These are phyloP conservation scores for Blastocystis sp. DNA, from an alignment of 352 stramenopile genomes.

Conservation along the genomic window DNA sequence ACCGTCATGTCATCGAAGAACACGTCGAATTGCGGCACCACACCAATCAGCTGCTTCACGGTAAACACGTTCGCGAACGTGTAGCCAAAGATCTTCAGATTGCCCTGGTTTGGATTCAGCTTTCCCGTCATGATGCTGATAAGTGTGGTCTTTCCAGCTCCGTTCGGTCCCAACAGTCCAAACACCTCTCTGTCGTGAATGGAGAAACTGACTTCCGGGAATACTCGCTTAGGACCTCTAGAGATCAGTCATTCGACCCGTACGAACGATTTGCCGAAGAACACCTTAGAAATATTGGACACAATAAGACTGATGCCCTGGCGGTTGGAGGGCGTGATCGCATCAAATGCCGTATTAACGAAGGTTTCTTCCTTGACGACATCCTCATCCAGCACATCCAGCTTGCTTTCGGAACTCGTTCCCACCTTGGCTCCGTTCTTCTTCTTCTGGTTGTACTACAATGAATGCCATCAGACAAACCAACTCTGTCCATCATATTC, in stretches of 20 bases:
- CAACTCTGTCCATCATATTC: not conserved
- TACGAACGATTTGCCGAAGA: not conserved
- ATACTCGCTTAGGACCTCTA: slow-evolving; percentile 1
- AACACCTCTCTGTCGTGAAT: slow-evolving; percentile 33
- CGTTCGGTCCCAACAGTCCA: slow-evolving; percentile 58
- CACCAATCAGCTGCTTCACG: slow-evolving; percentile 65
- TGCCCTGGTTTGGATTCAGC: slow-evolving; percentile 46
- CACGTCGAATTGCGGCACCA: slow-evolving; percentile 70
- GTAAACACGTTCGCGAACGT: slow-evolving; percentile 61
- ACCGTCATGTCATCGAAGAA: slow-evolving; percentile 68
- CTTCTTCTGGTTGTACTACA: not conserved
- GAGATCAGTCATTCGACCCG: not conserved
- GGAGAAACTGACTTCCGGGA: not conserved
- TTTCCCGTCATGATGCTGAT: slow-evolving; percentile 59
- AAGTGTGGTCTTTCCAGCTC: slow-evolving; percentile 58
- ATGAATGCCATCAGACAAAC: not conserved
- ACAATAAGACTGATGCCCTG: not conserved
- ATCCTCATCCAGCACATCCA: not conserved
- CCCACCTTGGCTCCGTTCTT: not conserved
- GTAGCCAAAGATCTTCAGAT: slow-evolving; percentile 57
- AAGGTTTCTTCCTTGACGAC: not conserved
- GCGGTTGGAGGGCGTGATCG: not conserved
- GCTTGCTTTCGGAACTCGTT: not conserved
- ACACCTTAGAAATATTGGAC: not conserved
- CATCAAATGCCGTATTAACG: not conserved